Evolutionary conservation across 2,329 filamentous ascomycete genomes (phyloP).

Genomic region (Saccharata proteae): DNA sequence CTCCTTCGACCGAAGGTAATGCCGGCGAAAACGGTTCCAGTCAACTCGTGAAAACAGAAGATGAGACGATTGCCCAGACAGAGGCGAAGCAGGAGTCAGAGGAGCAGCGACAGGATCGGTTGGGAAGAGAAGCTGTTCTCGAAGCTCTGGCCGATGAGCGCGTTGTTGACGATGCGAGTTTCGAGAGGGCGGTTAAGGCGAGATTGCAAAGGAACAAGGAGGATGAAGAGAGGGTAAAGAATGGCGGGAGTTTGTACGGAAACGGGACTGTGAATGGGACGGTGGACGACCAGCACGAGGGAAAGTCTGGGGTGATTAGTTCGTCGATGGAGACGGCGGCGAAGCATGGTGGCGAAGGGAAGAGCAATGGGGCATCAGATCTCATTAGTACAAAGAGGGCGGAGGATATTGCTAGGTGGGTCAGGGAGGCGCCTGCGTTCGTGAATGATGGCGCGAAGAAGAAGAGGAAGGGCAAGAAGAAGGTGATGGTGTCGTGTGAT

Average conservation of each 20-base stretch:
- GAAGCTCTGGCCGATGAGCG: slow-evolving; percentile 57
- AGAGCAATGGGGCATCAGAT: slow-evolving; percentile 53
- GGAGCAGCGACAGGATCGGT: slow-evolving; percentile 45
- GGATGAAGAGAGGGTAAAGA: slow-evolving; percentile 37
- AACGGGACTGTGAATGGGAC: slow-evolving; percentile 3
- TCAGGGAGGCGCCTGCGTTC: slow-evolving; percentile 37
- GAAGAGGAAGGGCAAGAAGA: slow-evolving; percentile 22
- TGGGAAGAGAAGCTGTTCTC: slow-evolving; percentile 53
- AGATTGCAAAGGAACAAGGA: slow-evolving; percentile 45
- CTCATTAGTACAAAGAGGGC: slow-evolving; percentile 59
- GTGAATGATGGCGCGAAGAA: slow-evolving; percentile 21
- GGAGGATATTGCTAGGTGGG: slow-evolving; percentile 56
- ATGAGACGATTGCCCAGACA: not conserved
- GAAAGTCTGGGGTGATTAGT: not conserved
- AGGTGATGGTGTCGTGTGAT: no score
- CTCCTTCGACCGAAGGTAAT: slow-evolving; percentile 18
- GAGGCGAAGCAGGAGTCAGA: slow-evolving; percentile 28
- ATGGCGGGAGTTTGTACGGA: not conserved
- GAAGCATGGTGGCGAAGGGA: slow-evolving; percentile 32
- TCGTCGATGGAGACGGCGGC: not conserved
- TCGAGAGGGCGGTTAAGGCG: slow-evolving; percentile 50
- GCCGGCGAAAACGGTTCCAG: not conserved
- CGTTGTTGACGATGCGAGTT: slow-evolving; percentile 54
- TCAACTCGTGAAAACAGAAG: no score
- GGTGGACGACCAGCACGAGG: not conserved